Conservation (phyloP, 73 alveolate species). For the Stentor roeselii region DNA sequence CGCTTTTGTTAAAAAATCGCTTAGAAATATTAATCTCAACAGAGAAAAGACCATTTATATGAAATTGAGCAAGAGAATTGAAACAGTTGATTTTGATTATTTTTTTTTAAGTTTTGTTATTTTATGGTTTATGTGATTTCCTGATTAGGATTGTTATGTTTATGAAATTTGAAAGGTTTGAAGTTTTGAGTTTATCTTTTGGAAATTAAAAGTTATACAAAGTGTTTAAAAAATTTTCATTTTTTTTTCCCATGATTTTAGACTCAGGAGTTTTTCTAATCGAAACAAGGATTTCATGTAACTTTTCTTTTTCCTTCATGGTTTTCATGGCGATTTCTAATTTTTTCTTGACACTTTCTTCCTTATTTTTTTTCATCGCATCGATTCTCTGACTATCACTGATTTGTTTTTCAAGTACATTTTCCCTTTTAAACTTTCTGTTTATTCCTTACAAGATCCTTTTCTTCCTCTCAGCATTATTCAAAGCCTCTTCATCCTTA, state of each 20-base stretch:
- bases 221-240: not conserved
- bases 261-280: not conserved
- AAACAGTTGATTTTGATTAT: too few relatives aligned
- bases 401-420: not conserved
- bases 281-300: not conserved
- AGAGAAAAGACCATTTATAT: too few relatives aligned
- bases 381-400: constrained; percentile 14
- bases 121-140: too few relatives aligned
- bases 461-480: not conserved
- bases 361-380: not conserved
- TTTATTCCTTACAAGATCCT: not conserved
- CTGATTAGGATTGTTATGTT: too few relatives aligned
- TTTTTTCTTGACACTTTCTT: not conserved
- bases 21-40: too few relatives aligned
- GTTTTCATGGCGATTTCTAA: not conserved
- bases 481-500: not conserved
- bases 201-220: too few relatives aligned
- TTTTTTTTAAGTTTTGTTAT: too few relatives aligned
- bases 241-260: not conserved
- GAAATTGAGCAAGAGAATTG: too few relatives aligned
- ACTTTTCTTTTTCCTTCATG: constrained; percentile 23
- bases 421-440: not conserved
- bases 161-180: too few relatives aligned
- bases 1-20: too few relatives aligned
- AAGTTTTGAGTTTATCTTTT: too few relatives aligned